Evolutionary conservation across 1,284 basidiomycete species (phyloP).

Genomic region (Hortiboletus rubellus): DNA sequence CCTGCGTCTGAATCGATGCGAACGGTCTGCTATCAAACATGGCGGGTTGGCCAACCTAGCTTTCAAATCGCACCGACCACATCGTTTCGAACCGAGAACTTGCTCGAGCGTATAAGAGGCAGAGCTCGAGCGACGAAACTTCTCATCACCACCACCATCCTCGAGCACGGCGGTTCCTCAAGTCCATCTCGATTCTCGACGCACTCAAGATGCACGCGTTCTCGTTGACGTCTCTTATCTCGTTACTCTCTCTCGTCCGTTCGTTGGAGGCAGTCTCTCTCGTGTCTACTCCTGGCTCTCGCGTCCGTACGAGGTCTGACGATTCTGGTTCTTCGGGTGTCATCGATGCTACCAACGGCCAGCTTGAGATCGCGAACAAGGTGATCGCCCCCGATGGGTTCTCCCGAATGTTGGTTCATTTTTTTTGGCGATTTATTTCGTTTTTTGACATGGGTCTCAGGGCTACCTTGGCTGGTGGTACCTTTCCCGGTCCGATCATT

Average conservation of each 20-base stretch:
- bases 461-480: slow-evolving; percentile 28
- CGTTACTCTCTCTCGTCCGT: slow-evolving; percentile 16
- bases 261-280: slow-evolving; percentile 21
- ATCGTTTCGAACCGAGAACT: background rate
- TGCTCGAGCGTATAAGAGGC: slow-evolving; percentile 13
- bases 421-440: background rate
- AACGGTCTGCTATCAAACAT: slow-evolving; percentile 8
- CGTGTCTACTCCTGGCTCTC: slow-evolving; percentile 6
- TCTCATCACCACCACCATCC: background rate
- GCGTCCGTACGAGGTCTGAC: slow-evolving; percentile 1
- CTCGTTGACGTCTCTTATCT: slow-evolving; percentile 11
- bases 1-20: background rate
- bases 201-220: slow-evolving; percentile 24
- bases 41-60: background rate
- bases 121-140: background rate
- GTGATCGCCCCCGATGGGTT: slow-evolving; percentile 39
- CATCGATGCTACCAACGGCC: slow-evolving; percentile 24
- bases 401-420: slow-evolving; percentile 27
- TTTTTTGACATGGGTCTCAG: slow-evolving; percentile 14
- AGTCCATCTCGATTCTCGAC: slow-evolving; percentile 9
- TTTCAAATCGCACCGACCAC: slow-evolving; percentile 16
- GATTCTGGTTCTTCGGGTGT: slow-evolving; percentile 4
- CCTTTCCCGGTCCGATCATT: slow-evolving; percentile 34
- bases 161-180: slow-evolving; percentile 18
- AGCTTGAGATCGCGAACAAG: slow-evolving; percentile 31